These are phyloP conservation scores for Pseudonitzschia multiseries DNA, from an alignment of 108 stramenopile species.

Conservation along the genomic window DNA sequence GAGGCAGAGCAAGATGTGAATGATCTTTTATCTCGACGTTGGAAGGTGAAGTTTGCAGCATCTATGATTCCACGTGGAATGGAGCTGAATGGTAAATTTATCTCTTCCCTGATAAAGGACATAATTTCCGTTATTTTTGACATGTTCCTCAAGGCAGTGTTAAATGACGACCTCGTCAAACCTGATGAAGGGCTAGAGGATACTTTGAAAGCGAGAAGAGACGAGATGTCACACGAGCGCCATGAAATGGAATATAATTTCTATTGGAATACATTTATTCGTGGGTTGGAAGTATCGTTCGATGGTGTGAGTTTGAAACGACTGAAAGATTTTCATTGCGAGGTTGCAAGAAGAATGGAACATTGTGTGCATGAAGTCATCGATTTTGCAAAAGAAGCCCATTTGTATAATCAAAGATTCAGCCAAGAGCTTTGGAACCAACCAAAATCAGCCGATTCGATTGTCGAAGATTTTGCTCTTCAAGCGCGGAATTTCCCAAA, in stretches of 20 bases:
- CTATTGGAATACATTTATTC: conserved; percentile 26
- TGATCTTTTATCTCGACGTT: conserved; percentile 32
- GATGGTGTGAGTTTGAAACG: conserved; percentile 4
- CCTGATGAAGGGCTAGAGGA: neutral
- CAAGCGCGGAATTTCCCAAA: conserved; percentile 38
- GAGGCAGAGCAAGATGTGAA: conserved; percentile 31
- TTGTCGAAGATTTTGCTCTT: conserved; percentile 41
- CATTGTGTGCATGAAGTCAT: conserved; percentile 26
- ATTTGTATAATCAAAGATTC: conserved; percentile 34
- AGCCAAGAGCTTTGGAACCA: conserved; percentile 40
- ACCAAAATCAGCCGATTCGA: conserved; percentile 41
- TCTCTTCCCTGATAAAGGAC: neutral
- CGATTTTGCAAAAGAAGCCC: conserved; percentile 26
- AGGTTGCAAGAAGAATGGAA: conserved; percentile 28
- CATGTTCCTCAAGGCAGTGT: conserved; percentile 28
- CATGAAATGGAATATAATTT: neutral
- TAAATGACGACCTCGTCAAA: conserved; percentile 18
- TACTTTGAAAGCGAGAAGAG: conserved; percentile 7
- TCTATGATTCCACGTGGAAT: conserved; percentile 43
- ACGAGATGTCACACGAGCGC: conserved; percentile 4
- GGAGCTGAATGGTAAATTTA: conserved; percentile 36
- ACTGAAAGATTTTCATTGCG: conserved; percentile 17
- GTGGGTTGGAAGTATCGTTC: conserved; percentile 5
- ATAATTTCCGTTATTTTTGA: conserved; percentile 9
- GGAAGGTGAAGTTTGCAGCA: conserved; percentile 44